These are phyloP conservation scores for Pleurotus eryngii DNA, from an alignment of 768 basidiomycete species.

Conservation along the genomic window DNA sequence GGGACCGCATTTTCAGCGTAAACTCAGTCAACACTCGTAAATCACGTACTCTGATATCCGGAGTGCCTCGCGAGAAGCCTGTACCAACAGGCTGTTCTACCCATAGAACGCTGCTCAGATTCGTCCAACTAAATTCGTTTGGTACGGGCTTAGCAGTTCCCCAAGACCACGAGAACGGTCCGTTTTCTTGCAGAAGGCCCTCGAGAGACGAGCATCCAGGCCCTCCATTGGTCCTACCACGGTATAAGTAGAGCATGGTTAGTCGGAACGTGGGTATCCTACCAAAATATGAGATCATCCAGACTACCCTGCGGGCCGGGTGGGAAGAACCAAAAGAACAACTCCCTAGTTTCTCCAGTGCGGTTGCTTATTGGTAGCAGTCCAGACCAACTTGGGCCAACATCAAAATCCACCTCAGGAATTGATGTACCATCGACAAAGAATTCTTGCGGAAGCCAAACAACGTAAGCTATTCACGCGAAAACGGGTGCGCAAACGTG, in stretches of 20 bases:
- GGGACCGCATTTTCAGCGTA: neutral
- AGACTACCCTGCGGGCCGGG: constrained; percentile 68
- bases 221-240: constrained; percentile 71
- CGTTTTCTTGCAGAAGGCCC: constrained; percentile 72
- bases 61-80: constrained; percentile 69
- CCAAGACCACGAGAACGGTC: constrained; percentile 63
- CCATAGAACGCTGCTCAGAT: constrained; percentile 70
- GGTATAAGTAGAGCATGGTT: neutral
- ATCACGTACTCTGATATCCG: constrained; percentile 52
- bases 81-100: constrained; percentile 82
- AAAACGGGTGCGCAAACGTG: neutral
- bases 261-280: constrained; percentile 8
- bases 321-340: constrained; percentile 86
- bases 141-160: constrained; percentile 62
- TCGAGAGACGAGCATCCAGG: constrained; percentile 76
- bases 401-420: constrained; percentile 68
- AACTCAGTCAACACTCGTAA: neutral
- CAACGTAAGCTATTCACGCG: neutral
- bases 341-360: constrained; percentile 65
- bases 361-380: constrained; percentile 64
- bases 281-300: constrained; percentile 79
- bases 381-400: constrained; percentile 76
- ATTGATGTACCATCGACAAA: constrained; percentile 65
- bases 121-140: constrained; percentile 77
- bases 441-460: constrained; percentile 43